These are phyloP conservation scores for Cercophora sp. DNA, from an alignment of 495 filamentous ascomycete species.

Conservation along the genomic window DNA sequence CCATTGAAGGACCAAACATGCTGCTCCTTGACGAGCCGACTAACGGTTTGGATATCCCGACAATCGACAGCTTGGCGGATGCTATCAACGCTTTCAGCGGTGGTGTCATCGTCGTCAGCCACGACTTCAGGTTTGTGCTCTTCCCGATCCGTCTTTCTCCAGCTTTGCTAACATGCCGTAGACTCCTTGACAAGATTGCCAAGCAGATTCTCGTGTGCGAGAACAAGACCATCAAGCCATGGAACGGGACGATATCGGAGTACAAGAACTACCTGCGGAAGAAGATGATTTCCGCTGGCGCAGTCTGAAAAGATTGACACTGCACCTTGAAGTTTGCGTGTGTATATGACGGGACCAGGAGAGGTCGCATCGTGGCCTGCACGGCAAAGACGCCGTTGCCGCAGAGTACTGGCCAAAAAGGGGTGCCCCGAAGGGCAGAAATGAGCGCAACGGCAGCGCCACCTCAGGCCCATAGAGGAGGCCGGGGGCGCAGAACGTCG, in stretches of 20 bases:
- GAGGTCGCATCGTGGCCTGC: background rate
- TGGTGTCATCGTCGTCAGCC: constrained; percentile 95
- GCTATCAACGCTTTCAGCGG: constrained; percentile 95
- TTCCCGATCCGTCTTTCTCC: background rate
- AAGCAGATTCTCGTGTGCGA: constrained; percentile 99
- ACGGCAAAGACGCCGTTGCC: background rate
- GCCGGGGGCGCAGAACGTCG: background rate
- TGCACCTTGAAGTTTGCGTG: too few relatives aligned
- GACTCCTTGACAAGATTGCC: constrained; percentile 97
- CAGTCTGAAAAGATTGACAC: constrained; percentile 45
- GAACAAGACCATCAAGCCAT: constrained; percentile 82
- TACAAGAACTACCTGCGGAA: constrained; percentile 99
- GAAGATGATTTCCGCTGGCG: constrained; percentile 78
- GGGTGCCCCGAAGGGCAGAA: background rate
- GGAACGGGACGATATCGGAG: constrained; percentile 83
- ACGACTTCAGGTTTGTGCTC: constrained; percentile 84
- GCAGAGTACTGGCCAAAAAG: background rate
- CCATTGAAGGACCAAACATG: constrained; percentile 97
- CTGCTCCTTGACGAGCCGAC: constrained; percentile 96
- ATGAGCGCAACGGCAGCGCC: background rate
- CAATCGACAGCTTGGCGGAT: constrained; percentile 95
- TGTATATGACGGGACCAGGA: too few relatives aligned
- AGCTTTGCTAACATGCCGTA: constrained; percentile 33
- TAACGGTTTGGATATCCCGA: constrained; percentile 98
- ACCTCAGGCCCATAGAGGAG: background rate